Percentiles rank a stretch among this genome's conserved stretches.
phyloP scores from a whole-genome alignment of 208 protist species.

The Leishmania braziliensis region DNA sequence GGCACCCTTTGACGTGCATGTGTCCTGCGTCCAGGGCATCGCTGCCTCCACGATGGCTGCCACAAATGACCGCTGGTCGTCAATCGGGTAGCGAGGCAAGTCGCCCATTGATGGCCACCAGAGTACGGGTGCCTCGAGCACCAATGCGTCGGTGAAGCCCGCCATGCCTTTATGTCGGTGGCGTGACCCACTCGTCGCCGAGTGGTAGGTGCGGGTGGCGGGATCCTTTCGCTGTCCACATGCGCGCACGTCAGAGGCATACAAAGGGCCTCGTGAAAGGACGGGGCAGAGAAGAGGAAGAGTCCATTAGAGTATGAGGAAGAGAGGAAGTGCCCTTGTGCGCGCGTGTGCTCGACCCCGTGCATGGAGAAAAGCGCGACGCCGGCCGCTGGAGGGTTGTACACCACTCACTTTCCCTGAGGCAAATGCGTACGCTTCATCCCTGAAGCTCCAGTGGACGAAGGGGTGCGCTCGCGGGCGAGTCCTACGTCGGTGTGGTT shows the following conservation, averaged over 20 bases:
- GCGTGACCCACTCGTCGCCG: neutral
- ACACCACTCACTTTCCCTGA: neutral
- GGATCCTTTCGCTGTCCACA: neutral
- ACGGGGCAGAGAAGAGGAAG: neutral
- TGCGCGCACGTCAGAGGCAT: neutral
- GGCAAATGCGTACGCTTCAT: neutral
- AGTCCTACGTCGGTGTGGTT: neutral
- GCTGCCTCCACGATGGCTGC: conserved; percentile 39
- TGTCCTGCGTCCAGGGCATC: conserved; percentile 24
- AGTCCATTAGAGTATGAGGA: too few species aligned
- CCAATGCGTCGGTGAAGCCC: conserved; percentile 60
- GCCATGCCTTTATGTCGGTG: conserved; percentile 6
- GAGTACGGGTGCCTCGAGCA: conserved; percentile 44
- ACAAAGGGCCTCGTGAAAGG: too few species aligned
- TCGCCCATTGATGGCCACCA: conserved; percentile 74
- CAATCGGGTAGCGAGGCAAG: conserved; percentile 49
- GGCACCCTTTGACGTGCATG: neutral
- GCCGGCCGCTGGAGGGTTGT: neutral
- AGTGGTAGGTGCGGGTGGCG: neutral
- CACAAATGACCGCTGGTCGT: conserved; percentile 43
- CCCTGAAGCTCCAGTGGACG: neutral
- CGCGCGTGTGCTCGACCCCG: neutral
- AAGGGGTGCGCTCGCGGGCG: neutral
- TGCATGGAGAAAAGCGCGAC: neutral
- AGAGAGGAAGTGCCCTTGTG: neutral